phyloP scores from a whole-genome alignment of 352 stramenopile genomes.

The Phytophthora pini region DNA sequence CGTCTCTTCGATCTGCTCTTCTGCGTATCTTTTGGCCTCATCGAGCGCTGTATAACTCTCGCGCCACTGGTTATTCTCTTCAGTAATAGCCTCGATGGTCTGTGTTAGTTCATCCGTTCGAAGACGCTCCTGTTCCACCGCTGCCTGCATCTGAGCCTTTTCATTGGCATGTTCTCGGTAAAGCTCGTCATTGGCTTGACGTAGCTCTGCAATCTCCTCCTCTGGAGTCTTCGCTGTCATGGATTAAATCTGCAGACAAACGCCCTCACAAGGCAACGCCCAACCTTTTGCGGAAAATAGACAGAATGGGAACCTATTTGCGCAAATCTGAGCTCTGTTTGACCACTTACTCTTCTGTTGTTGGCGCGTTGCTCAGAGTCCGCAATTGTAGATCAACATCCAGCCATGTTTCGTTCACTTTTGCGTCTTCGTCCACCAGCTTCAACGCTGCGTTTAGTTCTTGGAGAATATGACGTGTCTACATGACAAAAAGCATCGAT shows the following conservation, averaged over 20 bases:
- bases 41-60: slow-evolving; percentile 69
- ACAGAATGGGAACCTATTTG: slow-evolving; percentile 20
- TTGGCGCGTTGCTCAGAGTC: slow-evolving; percentile 1
- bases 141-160: slow-evolving; percentile 80
- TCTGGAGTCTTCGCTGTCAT: slow-evolving; percentile 44
- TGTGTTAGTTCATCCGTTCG: slow-evolving; percentile 50
- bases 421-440: slow-evolving; percentile 19
- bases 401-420: slow-evolving; percentile 27
- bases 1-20: slow-evolving; percentile 53
- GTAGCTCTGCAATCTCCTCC: slow-evolving; percentile 60
- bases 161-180: slow-evolving; percentile 76
- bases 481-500: slow-evolving; percentile 1
- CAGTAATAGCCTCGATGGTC: slow-evolving; percentile 48
- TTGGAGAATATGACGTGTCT: slow-evolving; percentile 41
- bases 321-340: neutral
- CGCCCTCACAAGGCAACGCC: slow-evolving; percentile 9
- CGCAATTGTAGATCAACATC: slow-evolving; percentile 34
- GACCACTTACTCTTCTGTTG: neutral
- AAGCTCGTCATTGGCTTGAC: slow-evolving; percentile 61
- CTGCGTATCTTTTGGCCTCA: slow-evolving; percentile 46
- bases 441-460: slow-evolving; percentile 38
- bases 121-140: slow-evolving; percentile 70
- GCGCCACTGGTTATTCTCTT: slow-evolving; percentile 69
- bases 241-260: slow-evolving; percentile 1
- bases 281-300: slow-evolving; percentile 29